Base-by-base conservation (phyloP, 192 early-diverging fungal genomes). In the Mortierella alpina region DNA sequence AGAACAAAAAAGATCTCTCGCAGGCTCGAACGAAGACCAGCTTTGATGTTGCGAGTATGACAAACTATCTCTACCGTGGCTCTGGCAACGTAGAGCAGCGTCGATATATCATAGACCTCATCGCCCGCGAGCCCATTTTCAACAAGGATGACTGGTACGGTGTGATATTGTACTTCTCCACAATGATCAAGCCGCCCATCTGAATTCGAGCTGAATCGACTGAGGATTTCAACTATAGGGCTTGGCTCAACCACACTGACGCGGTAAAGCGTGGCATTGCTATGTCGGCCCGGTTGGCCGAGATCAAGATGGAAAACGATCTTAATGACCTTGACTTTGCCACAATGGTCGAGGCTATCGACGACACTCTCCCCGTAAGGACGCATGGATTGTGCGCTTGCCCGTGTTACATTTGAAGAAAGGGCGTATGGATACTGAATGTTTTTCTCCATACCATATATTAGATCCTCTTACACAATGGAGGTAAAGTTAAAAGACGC, bases 1-100 rank as follows among this genome's bases (percentile, higher is more conserved):
- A 74, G 57, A 67, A 67, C 72, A 66, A 67, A 49, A 74, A 56
- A 39, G 86, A 87, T 50, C 64, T 96, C 59, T 83, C 85, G 23
- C 75, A 85, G 39, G 95, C 95, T 82, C 89, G 96, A 73, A 79
- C 82, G 42, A 85, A 87, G 45, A 87, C 91, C 10, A 84, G 88
- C 18, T 97, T 97, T 70, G 86, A 90, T 14, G 82, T 94, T 50
- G 78, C 87, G 15, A 85, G 89, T 39, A 86, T 97, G 88, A 92
- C 93, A 17, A 86, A 90, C 73, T 93, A 92, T 83, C 80, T 97
- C 22, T 91, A 93, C 49, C 91, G 92, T 64, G 91, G 90, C 56
- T 11, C 58, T 20, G 69, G 58, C 47, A 80, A 80, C 46, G 77
- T 72, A 6, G 77, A 80, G 66, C 77, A 80, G 5, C 77, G 77